Base-by-base conservation (phyloP, 768 basidiomycete species). In the Collybia mongolica region DNA sequence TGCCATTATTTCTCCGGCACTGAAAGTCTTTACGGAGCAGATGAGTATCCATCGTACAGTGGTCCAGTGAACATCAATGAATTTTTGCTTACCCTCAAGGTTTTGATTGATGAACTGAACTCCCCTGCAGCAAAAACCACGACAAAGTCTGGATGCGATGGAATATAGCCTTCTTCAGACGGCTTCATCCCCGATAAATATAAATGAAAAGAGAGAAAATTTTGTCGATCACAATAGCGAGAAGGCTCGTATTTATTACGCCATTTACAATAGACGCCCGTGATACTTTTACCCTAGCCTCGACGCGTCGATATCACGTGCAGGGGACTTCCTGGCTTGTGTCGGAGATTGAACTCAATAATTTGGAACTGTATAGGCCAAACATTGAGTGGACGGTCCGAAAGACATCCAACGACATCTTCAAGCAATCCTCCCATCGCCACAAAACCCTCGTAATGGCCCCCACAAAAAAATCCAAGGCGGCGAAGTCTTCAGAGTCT, bases 391-490 rank as follows among this genome's bases (percentile, higher is more conserved):
- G n/a, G 19, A 39, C 20, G 3, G 15, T 12, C 6, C 39, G 8
- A 39, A 32, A 32, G 6, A 24, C 37, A 46, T 40, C 42, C 14
- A 42, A 43, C 53, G 49, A 36, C 48, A 53, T 54, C 52, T 26
- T 43, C 28, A 46, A 19, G 18, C 39, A 15, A 23, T 14, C 24
- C 24, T 26, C 39, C 55, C 66, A 59, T 58, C 60, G 53, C 57
- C 65, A 60, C 55, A 56, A 51, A 61, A 54, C 59, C 49, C 19
- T 41, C 56, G 59, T 74, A 75, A 96, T 97, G 93, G 93, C 94
- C 65, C 90, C 93, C 60, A 85, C 88, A 60, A 96, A 94, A 76
- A 97, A 95, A 77, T 89, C 90, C 65, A 98, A 97, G 77, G 81
- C 94, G 32, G 68, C 92, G 65, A 98, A 97, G 78, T 87, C 86